These are phyloP conservation scores for Jamesozyma spencerorum DNA, from an alignment of 805 yeast genomes.

Conservation along the genomic window DNA sequence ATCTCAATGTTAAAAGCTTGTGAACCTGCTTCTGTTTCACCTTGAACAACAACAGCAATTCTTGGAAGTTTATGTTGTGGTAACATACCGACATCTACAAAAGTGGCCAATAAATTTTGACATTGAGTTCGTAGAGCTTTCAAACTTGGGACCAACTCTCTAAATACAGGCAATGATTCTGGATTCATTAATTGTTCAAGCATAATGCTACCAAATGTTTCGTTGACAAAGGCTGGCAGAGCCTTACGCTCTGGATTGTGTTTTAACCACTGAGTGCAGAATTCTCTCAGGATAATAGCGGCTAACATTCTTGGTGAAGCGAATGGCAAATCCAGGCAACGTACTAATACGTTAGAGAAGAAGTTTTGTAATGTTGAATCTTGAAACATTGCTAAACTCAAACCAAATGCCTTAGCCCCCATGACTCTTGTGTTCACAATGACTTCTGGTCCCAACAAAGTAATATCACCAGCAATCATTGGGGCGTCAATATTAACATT, in stretches of 20 bases:
- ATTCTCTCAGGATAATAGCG: constrained; percentile 65
- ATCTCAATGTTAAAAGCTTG: constrained; percentile 76
- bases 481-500: constrained; percentile 89
- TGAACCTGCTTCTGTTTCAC: constrained; percentile 89
- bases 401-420: constrained; percentile 70
- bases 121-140: constrained; percentile 83
- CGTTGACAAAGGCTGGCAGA: constrained; percentile 26
- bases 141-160: constrained; percentile 81
- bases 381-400: constrained; percentile 43
- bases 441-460: constrained; percentile 67
- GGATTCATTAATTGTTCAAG: constrained; percentile 27
- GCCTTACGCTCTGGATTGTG: constrained; percentile 6
- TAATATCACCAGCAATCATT: constrained; percentile 81
- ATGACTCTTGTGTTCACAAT: constrained; percentile 67
- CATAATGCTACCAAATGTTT: constrained; percentile 31
- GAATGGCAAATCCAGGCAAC: constrained; percentile 49
- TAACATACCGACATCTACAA: constrained; percentile 67
- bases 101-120: constrained; percentile 67
- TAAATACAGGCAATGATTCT: constrained; percentile 41
- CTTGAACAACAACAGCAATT: constrained; percentile 83
- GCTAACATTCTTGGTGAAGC: constrained; percentile 73
- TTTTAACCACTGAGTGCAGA: constrained; percentile 31
- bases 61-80: constrained; percentile 66
- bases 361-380: constrained; percentile 34
- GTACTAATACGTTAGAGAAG: constrained; percentile 30